Evolutionary conservation across 2,329 filamentous ascomycete genomes (phyloP).

Genomic region (Lachnellula suecica): DNA sequence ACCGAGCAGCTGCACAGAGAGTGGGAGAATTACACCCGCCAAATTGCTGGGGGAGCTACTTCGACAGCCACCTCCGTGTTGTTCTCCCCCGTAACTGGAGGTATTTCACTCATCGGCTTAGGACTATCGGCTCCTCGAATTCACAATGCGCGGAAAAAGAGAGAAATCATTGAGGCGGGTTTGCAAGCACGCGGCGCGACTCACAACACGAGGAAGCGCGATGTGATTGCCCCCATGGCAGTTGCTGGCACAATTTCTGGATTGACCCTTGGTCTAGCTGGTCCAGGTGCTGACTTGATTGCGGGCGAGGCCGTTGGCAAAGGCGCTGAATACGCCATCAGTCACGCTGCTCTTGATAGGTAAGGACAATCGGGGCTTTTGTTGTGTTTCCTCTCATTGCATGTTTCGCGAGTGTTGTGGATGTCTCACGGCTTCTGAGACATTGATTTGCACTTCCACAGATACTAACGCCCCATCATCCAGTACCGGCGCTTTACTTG

Average conservation of each 20-base stretch:
- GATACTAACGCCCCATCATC: background rate
- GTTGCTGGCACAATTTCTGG: conserved; percentile 38
- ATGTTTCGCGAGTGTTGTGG: no score
- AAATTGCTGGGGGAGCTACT: conserved; percentile 40
- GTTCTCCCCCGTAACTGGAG: conserved; percentile 39
- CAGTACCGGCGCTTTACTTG: conserved; percentile 29
- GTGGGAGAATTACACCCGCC: conserved; percentile 44
- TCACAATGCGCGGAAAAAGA: conserved; percentile 42
- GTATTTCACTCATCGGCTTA: conserved; percentile 40
- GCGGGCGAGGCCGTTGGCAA: conserved; percentile 37
- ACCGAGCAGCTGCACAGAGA: conserved; percentile 39
- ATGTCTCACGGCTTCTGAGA: no score
- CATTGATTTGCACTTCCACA: no score
- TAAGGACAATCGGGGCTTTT: no score
- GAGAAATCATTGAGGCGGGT: conserved; percentile 41
- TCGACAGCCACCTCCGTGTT: conserved; percentile 38
- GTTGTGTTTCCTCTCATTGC: no score
- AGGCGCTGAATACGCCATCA: conserved; percentile 36
- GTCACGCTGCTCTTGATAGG: conserved; percentile 38
- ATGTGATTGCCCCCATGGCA: conserved; percentile 40
- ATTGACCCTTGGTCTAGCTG: conserved; percentile 37
- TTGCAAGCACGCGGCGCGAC: conserved; percentile 35
- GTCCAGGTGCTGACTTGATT: conserved; percentile 36
- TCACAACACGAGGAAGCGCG: conserved; percentile 40
- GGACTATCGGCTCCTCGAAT: conserved; percentile 39